phyloP scores from a whole-genome alignment of 306 rosid genomes.

The cucumber (Cucumis sativus) region DNA sequence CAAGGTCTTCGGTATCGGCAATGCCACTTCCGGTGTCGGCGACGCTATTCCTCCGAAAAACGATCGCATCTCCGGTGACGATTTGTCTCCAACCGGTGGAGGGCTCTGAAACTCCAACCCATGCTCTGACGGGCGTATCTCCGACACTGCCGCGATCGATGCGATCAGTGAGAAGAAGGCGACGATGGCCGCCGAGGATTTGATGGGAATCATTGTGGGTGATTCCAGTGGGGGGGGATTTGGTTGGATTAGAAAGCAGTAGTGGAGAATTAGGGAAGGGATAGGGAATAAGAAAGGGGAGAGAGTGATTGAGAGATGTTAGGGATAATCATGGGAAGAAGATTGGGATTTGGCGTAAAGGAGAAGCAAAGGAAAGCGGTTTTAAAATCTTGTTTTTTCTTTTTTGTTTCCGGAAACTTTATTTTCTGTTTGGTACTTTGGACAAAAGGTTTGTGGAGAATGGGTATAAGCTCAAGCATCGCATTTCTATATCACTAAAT shows the following conservation, averaged over 20 bases:
- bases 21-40: conserved; percentile 12
- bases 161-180: background rate
- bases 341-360: conserved; percentile 9
- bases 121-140: conserved; percentile 76
- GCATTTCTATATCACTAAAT: background rate
- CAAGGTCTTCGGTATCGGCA: conserved; percentile 28
- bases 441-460: background rate
- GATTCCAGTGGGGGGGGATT: background rate
- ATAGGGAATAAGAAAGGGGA: background rate
- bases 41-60: conserved; percentile 50
- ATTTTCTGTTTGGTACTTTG: background rate
- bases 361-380: background rate
- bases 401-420: background rate
- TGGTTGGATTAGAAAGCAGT: background rate
- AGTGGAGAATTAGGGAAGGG: background rate
- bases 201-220: background rate
- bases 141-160: conserved; percentile 20
- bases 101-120: conserved; percentile 47
- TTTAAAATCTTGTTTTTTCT: background rate
- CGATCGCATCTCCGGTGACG: conserved; percentile 43
- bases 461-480: background rate
- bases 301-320: background rate
- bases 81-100: conserved; percentile 21
- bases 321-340: background rate
- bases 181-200: background rate